A percentile compares a stretch with the other conserved stretches of the same genome.
Evolutionary conservation across 2,329 filamentous ascomycete species (phyloP).

Genomic region (Pleomassaria siparia): DNA sequence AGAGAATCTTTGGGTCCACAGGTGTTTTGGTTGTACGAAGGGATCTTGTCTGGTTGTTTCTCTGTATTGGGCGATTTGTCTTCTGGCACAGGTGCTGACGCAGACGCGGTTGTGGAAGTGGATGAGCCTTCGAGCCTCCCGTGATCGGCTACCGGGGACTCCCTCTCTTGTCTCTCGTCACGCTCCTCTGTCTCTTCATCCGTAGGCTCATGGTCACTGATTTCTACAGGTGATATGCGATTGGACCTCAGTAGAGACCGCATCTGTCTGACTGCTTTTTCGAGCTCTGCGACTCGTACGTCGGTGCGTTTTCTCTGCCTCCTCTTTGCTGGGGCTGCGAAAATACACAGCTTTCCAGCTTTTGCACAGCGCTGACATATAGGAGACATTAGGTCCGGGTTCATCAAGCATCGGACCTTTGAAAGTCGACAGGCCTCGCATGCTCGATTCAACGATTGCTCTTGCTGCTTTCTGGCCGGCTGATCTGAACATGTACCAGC

Average conservation of each 20-base stretch:
- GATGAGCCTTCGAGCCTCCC: constrained; percentile 14
- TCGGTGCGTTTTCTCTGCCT: constrained; percentile 41
- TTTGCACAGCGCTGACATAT: constrained; percentile 41
- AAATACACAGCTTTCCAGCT: constrained; percentile 34
- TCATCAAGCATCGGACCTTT: constrained; percentile 38
- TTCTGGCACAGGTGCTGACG: constrained; percentile 8
- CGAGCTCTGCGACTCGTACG: constrained; percentile 39
- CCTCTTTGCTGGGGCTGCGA: constrained; percentile 39
- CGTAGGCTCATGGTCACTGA: constrained; percentile 31
- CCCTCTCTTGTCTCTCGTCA: constrained; percentile 15
- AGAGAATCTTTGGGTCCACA: constrained; percentile 22
- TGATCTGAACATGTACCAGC: constrained; percentile 5
- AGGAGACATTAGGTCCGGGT: constrained; percentile 22
- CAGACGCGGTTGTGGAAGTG: background rate
- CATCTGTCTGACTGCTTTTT: constrained; percentile 40
- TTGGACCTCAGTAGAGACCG: constrained; percentile 31
- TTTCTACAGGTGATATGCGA: constrained; percentile 23
- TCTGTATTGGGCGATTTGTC: constrained; percentile 11
- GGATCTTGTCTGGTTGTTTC: background rate
- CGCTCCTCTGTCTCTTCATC: constrained; percentile 28
- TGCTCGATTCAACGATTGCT: constrained; percentile 37
- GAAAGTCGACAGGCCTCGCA: constrained; percentile 41
- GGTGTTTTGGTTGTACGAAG: background rate
- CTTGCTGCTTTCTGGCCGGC: constrained; percentile 21
- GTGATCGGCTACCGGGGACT: constrained; percentile 17